These are phyloP conservation scores for Fragilaria radians DNA, from an alignment of 108 stramenopile species.

Conservation along the genomic window DNA sequence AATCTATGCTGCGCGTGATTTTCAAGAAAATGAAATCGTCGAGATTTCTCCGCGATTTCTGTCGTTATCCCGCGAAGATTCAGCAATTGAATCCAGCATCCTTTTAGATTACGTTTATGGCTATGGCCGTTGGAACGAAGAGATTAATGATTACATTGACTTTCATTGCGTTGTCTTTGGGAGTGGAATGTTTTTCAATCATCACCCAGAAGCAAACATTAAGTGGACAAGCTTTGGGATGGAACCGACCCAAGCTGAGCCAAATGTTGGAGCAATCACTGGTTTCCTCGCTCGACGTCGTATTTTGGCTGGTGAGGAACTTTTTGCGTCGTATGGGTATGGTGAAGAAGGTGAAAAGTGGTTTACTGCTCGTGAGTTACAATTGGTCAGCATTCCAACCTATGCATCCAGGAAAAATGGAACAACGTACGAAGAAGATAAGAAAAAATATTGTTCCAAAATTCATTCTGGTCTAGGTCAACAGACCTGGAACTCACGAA, in stretches of 20 bases:
- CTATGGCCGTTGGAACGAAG: not conserved
- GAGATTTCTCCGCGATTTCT: constrained; percentile 28
- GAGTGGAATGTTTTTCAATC: constrained; percentile 29
- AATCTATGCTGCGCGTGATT: constrained; percentile 20
- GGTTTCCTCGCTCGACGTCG: constrained; percentile 26
- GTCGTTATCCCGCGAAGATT: constrained; percentile 13
- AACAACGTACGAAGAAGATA: constrained; percentile 3
- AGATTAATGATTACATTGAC: not conserved
- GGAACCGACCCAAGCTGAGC: not conserved
- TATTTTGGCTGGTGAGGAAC: constrained; percentile 30
- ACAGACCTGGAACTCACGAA: constrained; percentile 16
- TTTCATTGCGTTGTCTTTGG: constrained; percentile 20
- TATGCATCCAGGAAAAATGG: constrained; percentile 10
- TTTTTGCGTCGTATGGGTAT: constrained; percentile 21
- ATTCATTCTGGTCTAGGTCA: constrained; percentile 29
- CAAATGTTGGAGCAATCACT: not conserved
- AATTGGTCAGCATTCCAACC: not conserved
- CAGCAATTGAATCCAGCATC: constrained; percentile 3
- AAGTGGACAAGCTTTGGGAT: constrained; percentile 4
- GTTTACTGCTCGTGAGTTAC: constrained; percentile 23
- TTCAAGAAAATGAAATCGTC: constrained; percentile 18
- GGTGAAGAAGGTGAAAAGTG: constrained; percentile 16
- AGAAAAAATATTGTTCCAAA: constrained; percentile 25
- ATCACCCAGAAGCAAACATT: constrained; percentile 28
- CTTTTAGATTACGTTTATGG: constrained; percentile 33